These are phyloP conservation scores for Mesembryanthemum crystallinum DNA, from an alignment of 148 eudicot genomes.

Conservation along the genomic window DNA sequence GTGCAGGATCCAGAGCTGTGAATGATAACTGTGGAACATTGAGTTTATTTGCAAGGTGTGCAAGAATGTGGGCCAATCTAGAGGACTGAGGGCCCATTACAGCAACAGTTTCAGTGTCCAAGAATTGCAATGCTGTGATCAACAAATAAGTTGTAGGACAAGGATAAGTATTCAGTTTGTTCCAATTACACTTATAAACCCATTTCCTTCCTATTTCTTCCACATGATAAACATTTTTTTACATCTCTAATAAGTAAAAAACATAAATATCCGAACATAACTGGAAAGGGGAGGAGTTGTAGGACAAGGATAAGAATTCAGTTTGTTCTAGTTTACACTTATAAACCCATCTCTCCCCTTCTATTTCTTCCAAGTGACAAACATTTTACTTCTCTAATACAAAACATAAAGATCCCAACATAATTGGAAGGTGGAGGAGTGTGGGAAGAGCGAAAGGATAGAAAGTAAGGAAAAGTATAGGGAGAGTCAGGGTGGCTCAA, in stretches of 20 bases:
- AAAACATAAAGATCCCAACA: too few species aligned
- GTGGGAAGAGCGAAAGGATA: too few species aligned
- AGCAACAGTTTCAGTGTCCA: slow-evolving; percentile 60
- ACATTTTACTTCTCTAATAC: not conserved
- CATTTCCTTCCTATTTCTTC: not conserved
- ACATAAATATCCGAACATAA: too few species aligned
- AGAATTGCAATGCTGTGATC: slow-evolving; percentile 54
- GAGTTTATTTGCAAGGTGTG: slow-evolving; percentile 60
- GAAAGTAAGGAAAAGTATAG: too few species aligned
- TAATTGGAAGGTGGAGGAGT: too few species aligned
- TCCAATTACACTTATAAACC: not conserved
- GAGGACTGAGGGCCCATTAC: slow-evolving; percentile 68
- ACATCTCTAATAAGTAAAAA: too few species aligned
- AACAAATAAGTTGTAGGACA: slow-evolving; percentile 4
- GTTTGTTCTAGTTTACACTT: not conserved
- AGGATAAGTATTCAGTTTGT: not conserved
- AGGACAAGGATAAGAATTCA: not conserved
- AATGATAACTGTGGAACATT: slow-evolving; percentile 57
- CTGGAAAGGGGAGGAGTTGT: not conserved
- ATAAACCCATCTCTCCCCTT: not conserved
- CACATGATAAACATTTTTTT: not conserved
- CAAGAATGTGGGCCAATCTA: slow-evolving; percentile 46
- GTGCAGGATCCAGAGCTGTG: slow-evolving; percentile 57
- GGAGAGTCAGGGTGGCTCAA: too few species aligned
- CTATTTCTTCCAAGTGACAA: not conserved